phyloP scores from a whole-genome alignment of 2,329 filamentous ascomycete genomes.

The Ceratocystis cubensis region DNA sequence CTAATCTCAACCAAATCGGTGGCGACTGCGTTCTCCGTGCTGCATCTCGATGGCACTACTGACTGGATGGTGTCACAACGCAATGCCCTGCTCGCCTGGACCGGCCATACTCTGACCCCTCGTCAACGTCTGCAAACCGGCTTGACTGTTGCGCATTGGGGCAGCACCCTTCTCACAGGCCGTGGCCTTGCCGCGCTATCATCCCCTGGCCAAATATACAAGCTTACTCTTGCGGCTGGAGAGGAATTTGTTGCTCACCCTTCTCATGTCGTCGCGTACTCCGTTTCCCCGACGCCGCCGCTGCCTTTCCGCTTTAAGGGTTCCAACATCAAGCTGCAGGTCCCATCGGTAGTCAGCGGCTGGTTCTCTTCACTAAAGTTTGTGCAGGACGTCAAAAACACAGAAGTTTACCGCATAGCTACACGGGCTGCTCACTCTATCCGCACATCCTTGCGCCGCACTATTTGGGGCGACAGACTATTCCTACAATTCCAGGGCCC shows the following conservation, averaged over 20 bases:
- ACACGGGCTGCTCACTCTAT: conserved; percentile 53
- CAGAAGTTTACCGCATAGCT: conserved; percentile 58
- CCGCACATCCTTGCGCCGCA: conserved; percentile 64
- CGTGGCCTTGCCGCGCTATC: conserved; percentile 74
- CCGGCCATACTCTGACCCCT: conserved; percentile 69
- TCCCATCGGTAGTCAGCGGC: conserved; percentile 53
- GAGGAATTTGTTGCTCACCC: conserved; percentile 90
- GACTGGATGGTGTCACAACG: conserved; percentile 92
- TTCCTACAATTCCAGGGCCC: conserved; percentile 87
- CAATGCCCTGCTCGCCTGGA: conserved; percentile 88
- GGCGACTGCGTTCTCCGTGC: conserved; percentile 71
- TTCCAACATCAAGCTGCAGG: conserved; percentile 60
- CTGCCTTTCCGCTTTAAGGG: conserved; percentile 75
- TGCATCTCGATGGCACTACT: conserved; percentile 82
- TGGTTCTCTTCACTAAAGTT: conserved; percentile 61
- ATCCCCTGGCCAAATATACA: conserved; percentile 80
- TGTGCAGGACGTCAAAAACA: conserved; percentile 57
- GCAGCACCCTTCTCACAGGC: conserved; percentile 76
- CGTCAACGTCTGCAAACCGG: conserved; percentile 62
- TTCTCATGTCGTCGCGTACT: conserved; percentile 83
- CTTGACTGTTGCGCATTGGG: conserved; percentile 78
- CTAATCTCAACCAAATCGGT: conserved; percentile 80
- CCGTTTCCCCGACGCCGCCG: conserved; percentile 59
- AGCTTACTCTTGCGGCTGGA: conserved; percentile 64
- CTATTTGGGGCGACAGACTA: conserved; percentile 85